Evolutionary conservation across 129 eudicot species (phyloP), one percentile per base, ranked within the genome.

Genomic region (Cynara cardunculus): DNA sequence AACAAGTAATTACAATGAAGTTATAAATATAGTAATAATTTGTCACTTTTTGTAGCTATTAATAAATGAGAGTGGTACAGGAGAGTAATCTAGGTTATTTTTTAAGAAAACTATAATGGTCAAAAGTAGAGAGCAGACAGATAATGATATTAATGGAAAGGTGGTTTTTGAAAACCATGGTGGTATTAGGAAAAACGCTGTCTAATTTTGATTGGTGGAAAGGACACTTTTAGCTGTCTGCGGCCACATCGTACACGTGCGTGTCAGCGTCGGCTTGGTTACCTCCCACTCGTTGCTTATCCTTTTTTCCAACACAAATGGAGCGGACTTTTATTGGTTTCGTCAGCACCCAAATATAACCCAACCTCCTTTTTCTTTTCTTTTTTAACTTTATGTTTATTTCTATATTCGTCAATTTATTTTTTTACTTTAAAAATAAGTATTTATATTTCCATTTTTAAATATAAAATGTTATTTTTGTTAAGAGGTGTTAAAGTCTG

Each of bases 191-290:
- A 4, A 69, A 82, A 76, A 76, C 49, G 85, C n/a, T 82, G 81
- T 69, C 66, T 76, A 32, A 35, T 0, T 82, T 0, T 82, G 81
- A 76, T 82, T 82, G 85, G 85, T 61, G 7, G 77, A 76, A 76
- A 82, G 72, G 72, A 82, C 76, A 46, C 9, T 82, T 19, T 53
- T 24, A 11, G 46, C 59, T 41, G 80, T 67, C 75, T 65, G 76
- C 5, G 34, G 9, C 77, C 82, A 78, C 79, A 74, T 81, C 74
- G 75, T 81, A 81, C 85, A 74, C 80, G 75, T 69, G 85, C 76
- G 39, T 67, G 76, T 74, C 28, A 25, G 11, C 71, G 71, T 66
- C 30, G 25, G 1, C 66, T n/a, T 59, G 66, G 66, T n/a, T 19
- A 5, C 25, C 66, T 59, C 66, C 66, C 66, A 5, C 66, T 7